phyloP scores from a whole-genome alignment of 129 eudicot species.

The Heracleum sosnowskyi region DNA sequence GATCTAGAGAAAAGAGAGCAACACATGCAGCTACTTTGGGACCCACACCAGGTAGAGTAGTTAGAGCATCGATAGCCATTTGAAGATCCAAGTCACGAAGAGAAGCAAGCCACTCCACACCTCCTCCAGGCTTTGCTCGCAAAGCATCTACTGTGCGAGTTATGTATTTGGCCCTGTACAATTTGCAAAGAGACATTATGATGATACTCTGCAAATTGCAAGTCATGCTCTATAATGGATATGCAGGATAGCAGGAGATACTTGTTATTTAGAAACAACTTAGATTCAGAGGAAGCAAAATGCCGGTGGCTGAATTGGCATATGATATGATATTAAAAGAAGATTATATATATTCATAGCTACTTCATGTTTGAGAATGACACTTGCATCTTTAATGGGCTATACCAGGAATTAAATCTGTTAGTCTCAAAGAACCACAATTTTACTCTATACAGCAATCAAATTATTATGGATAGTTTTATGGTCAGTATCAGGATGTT shows the following conservation, averaged over 20 bases:
- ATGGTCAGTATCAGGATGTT: not conserved
- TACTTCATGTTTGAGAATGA: not conserved
- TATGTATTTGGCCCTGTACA: conserved; percentile 85
- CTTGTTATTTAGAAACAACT: not conserved
- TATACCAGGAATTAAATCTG: no score
- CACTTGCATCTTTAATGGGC: not conserved
- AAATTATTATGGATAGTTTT: not conserved
- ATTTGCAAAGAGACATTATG: conserved; percentile 10
- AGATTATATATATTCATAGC: no score
- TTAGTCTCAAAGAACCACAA: not conserved
- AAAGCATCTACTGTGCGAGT: conserved; percentile 66
- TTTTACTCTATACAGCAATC: not conserved
- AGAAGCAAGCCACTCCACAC: conserved; percentile 74
- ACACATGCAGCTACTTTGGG: conserved; percentile 98
- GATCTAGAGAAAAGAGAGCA: conserved; percentile 92
- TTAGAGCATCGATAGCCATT: conserved; percentile 56
- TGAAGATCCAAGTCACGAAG: conserved; percentile 64
- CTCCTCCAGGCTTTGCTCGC: conserved; percentile 84
- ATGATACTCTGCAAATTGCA: conserved; percentile 2
- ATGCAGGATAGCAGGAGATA: not conserved
- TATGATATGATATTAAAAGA: no score
- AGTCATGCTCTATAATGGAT: not conserved
- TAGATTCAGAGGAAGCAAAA: not conserved
- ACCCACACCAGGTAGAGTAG: conserved; percentile 88
- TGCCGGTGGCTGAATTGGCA: not conserved